Evolutionary conservation across 768 basidiomycete genomes (phyloP), one percentile per base, ranked within the genome.

Genomic region (Auriscalpium vulgare): DNA sequence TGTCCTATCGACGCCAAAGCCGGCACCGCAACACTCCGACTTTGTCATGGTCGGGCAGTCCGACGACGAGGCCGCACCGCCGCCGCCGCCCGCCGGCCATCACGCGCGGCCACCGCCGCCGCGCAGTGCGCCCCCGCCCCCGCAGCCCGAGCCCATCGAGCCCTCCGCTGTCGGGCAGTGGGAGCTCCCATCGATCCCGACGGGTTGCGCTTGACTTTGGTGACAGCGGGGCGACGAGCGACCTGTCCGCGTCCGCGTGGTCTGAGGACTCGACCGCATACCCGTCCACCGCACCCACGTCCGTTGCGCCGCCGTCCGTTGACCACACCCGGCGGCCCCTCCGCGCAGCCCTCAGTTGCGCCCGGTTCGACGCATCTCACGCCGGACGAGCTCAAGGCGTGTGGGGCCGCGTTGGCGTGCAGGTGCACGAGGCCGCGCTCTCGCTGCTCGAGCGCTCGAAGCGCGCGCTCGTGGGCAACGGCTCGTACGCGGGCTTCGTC

Each of bases 401-500:
- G 5, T 87, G 87, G 80, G 81, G 81, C 5, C 81, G 83, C 34
- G 82, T 89, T 1, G 94, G 94, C 10, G 80, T 84, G 4, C 83
- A 83, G 56, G 77, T 95, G 3, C 80, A 82, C 64, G 83, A 89
- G 60, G 76, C 80, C 0, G 91, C 93, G 1, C 78, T 79, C 14
- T 70, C 74, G 43, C 66, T 94, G 51, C 80, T 77, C 59, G 87
- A 88, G 37, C 84, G 86, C 61, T 91, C 89, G 40, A 92, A 87
- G 72, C 85, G 81, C 69, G 66, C 77, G 8, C 75, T 92, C 43
- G 78, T 94, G 34, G 94, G 91, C 6, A 92, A 95, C 64, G 93
- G 94, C 10, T 85, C 88, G 46, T 86, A 88, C 55, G 73, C 77
- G 3, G 91, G 92, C 3, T 94, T 94, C 66, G 79, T 95, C 23